Conservation (phyloP, 1,284 basidiomycete species). For the Apiotrichum domesticum region DNA sequence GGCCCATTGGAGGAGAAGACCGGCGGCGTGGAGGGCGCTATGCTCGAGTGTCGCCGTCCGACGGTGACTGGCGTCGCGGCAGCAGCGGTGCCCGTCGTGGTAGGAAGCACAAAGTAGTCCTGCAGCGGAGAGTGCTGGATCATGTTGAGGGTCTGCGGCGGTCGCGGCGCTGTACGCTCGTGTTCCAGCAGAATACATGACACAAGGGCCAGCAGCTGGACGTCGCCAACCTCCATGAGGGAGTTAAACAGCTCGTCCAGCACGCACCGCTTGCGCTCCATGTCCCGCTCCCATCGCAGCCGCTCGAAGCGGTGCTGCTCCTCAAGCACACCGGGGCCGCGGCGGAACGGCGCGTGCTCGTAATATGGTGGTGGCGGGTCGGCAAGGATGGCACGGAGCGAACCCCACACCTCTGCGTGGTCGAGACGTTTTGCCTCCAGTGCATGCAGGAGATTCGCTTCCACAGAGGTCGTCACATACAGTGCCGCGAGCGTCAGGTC, state of each 20-base stretch:
- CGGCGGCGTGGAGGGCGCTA: conserved; percentile 1
- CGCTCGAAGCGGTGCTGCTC: conserved; percentile 18
- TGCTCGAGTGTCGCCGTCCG: conserved; percentile 1
- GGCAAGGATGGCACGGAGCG: conserved; percentile 53
- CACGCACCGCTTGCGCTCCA: conserved; percentile 33
- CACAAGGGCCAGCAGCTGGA: conserved; percentile 76
- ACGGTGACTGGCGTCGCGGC: neutral
- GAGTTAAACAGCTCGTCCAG: conserved; percentile 52
- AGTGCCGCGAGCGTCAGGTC: conserved; percentile 59
- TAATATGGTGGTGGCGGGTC: conserved; percentile 38
- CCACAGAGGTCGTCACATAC: conserved; percentile 54
- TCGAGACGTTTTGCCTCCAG: conserved; percentile 58
- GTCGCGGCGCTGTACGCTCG: conserved; percentile 15
- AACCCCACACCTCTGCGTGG: conserved; percentile 67
- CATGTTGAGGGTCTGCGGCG: conserved; percentile 19
- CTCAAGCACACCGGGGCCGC: neutral
- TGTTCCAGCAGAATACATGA: conserved; percentile 58
- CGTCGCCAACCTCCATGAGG: conserved; percentile 60
- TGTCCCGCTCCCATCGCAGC: conserved; percentile 33
- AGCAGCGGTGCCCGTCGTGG: neutral
- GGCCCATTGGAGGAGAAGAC: conserved; percentile 4
- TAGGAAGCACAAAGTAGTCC: conserved; percentile 42
- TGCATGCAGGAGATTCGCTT: conserved; percentile 58
- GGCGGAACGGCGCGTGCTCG: conserved; percentile 13
- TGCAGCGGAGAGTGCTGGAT: conserved; percentile 34